These are phyloP conservation scores for Sphaerulina musiva DNA, from an alignment of 2,329 filamentous ascomycete species.

Conservation along the genomic window DNA sequence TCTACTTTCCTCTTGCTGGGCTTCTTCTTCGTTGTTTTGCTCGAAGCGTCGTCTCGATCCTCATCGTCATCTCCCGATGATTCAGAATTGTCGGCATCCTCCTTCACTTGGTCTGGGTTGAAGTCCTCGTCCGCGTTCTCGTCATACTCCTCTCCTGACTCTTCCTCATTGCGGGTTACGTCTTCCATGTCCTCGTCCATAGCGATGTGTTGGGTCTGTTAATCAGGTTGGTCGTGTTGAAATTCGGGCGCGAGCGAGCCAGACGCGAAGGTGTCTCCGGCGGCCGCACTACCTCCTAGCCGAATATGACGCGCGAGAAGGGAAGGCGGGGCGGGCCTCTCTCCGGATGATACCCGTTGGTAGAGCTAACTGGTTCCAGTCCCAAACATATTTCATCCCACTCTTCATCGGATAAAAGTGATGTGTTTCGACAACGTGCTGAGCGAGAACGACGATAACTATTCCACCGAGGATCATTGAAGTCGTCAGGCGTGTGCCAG, in stretches of 20 bases:
- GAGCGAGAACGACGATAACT: neutral
- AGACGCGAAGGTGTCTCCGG: too few relatives aligned
- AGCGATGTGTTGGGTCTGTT: neutral
- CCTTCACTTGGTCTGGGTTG: slow-evolving; percentile 33
- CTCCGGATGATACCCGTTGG: too few relatives aligned
- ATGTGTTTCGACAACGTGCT: too few relatives aligned
- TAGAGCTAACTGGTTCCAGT: too few relatives aligned
- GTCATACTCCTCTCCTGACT: slow-evolving; percentile 36
- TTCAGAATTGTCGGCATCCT: slow-evolving; percentile 28
- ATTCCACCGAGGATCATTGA: neutral
- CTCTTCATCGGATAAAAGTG: too few relatives aligned
- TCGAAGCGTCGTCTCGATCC: slow-evolving; percentile 8
- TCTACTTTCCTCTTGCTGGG: slow-evolving; percentile 36
- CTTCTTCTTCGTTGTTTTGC: slow-evolving; percentile 1
- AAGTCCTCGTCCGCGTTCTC: slow-evolving; percentile 43
- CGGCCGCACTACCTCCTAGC: too few relatives aligned
- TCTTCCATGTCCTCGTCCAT: slow-evolving; percentile 18
- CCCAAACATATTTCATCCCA: too few relatives aligned
- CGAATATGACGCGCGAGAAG: too few relatives aligned
- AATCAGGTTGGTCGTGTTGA: neutral
- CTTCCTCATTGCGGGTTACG: slow-evolving; percentile 11
- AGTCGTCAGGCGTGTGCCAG: too few relatives aligned
- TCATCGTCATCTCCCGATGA: slow-evolving; percentile 35
- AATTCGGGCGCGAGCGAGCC: neutral
- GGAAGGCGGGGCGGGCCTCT: too few relatives aligned